A percentile compares a stretch with the other conserved stretches of the same genome.
Evolutionary conservation across 2,329 filamentous ascomycete genomes (phyloP).

Genomic region (Colletotrichum tofieldiae): DNA sequence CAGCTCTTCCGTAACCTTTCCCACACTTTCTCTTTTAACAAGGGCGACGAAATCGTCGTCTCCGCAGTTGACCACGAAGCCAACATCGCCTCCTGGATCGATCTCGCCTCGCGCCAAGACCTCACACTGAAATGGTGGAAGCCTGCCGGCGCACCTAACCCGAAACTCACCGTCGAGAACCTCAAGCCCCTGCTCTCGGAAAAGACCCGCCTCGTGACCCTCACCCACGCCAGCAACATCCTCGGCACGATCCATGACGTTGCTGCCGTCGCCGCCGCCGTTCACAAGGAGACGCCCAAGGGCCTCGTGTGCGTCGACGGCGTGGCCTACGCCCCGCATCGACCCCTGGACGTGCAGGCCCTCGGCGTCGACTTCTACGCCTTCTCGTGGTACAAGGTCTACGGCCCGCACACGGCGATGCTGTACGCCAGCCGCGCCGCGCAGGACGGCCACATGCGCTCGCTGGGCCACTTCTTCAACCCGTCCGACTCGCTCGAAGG

Average conservation of each 20-base stretch:
- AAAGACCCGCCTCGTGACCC: constrained; percentile 79
- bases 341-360: constrained; percentile 76
- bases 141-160: constrained; percentile 63
- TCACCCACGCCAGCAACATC: constrained; percentile 82
- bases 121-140: constrained; percentile 81
- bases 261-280: constrained; percentile 66
- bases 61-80: constrained; percentile 84
- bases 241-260: constrained; percentile 80
- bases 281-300: constrained; percentile 64
- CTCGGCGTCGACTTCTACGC: constrained; percentile 82
- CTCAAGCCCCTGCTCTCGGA: constrained; percentile 72
- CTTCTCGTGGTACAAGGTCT: constrained; percentile 90
- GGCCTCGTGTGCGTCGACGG: constrained; percentile 82
- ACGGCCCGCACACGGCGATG: constrained; percentile 81
- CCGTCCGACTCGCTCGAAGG: constrained; percentile 71
- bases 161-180: constrained; percentile 71
- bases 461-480: constrained; percentile 79
- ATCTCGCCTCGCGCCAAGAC: constrained; percentile 73
- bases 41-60: constrained; percentile 78
- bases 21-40: constrained; percentile 65
- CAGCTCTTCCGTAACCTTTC: constrained; percentile 83
- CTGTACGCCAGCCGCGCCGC: constrained; percentile 76
- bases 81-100: constrained; percentile 82
- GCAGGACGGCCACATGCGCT: constrained; percentile 66
- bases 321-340: constrained; percentile 83